phyloP scores from a whole-genome alignment of 768 basidiomycete genomes.

The Sarcomyxa edulis region DNA sequence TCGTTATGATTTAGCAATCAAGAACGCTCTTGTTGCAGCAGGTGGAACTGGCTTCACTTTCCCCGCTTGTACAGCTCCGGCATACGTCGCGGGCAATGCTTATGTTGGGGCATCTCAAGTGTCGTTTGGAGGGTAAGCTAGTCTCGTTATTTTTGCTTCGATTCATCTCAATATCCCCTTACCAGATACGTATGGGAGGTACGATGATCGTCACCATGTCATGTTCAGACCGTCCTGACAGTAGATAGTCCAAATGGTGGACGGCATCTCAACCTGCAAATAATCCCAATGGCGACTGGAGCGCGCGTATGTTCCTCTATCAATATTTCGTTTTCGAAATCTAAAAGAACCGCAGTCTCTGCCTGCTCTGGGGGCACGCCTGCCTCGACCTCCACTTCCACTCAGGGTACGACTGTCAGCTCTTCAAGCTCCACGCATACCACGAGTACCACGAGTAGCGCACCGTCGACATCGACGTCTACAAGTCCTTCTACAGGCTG shows the following conservation, averaged over 20 bases:
- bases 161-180: conserved; percentile 5
- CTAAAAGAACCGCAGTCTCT: conserved; percentile 33
- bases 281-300: conserved; percentile 56
- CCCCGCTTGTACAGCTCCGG: conserved; percentile 53
- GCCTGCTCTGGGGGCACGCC: conserved; percentile 45
- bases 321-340: not conserved
- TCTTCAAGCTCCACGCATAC: too few relatives aligned
- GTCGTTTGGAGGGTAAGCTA: conserved; percentile 45
- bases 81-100: conserved; percentile 40
- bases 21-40: conserved; percentile 51
- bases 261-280: conserved; percentile 40
- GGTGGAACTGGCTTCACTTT: conserved; percentile 68
- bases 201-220: conserved; percentile 2
- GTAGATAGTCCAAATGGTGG: conserved; percentile 55
- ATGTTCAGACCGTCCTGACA: too few relatives aligned
- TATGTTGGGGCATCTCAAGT: conserved; percentile 50
- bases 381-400: too few relatives aligned
- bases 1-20: conserved; percentile 56
- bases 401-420: too few relatives aligned
- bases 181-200: conserved; percentile 66
- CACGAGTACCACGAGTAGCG: too few relatives aligned
- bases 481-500: conserved; percentile 26
- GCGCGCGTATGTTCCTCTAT: conserved; percentile 41
- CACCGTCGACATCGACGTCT: conserved; percentile 12
- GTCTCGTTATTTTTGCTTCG: not conserved